Evolutionary conservation across 805 yeast genomes (phyloP).

Genomic region (Lipomyces yamadae): DNA sequence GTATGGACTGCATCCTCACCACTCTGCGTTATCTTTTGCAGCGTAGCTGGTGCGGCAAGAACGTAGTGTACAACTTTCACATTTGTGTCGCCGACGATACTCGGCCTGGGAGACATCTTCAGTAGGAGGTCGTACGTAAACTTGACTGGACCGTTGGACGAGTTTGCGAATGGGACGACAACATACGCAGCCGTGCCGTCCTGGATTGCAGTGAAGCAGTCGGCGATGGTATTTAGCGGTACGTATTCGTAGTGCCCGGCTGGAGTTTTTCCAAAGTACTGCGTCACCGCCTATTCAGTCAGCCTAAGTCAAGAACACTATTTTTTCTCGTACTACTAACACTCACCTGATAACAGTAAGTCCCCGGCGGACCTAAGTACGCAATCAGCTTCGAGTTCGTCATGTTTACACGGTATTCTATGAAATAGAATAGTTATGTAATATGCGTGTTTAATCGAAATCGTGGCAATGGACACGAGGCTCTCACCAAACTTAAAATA

Average conservation of each 20-base stretch:
- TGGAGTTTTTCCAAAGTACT: constrained; percentile 18
- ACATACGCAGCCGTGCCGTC: constrained; percentile 62
- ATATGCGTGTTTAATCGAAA: not conserved
- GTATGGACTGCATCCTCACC: constrained; percentile 51
- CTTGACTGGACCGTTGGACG: constrained; percentile 92
- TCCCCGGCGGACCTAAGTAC: constrained; percentile 88
- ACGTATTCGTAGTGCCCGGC: constrained; percentile 36
- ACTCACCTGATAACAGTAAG: constrained; percentile 84
- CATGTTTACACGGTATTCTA: not conserved
- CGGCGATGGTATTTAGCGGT: constrained; percentile 43
- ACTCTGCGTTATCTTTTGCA: constrained; percentile 7
- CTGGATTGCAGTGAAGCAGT: constrained; percentile 65
- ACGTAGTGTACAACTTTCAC: constrained; percentile 84
- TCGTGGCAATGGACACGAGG: not conserved
- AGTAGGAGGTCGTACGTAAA: constrained; percentile 81
- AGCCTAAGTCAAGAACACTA: not conserved
- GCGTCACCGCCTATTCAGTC: constrained; percentile 23
- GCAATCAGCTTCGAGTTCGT: constrained; percentile 17
- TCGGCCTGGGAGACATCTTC: constrained; percentile 57
- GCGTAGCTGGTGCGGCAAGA: constrained; percentile 46
- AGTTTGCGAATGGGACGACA: constrained; percentile 89
- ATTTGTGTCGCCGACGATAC: constrained; percentile 74
- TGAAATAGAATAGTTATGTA: not conserved
- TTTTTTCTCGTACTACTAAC: not conserved
- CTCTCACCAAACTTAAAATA: not conserved